Base-by-base conservation (phyloP, 2,329 filamentous ascomycete species). In the Alternaria sp. region DNA sequence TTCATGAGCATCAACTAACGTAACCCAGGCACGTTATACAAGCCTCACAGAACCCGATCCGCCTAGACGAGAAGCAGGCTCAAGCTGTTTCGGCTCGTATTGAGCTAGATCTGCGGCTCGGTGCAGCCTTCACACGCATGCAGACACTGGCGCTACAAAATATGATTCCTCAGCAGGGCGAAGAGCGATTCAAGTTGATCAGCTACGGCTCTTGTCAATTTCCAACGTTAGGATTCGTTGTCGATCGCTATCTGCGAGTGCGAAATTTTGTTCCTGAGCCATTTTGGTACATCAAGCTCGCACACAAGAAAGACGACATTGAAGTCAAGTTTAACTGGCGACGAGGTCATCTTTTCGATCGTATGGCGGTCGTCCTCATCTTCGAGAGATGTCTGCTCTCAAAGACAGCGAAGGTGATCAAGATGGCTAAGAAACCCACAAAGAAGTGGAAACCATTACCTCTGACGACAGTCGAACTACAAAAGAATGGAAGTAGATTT, bases 151-250 rank as follows among this genome's bases (percentile, higher is more conserved):
- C 87, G 65, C 84, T 99, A n/a, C 89, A 91, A 65, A 81, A 85
- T 0, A 84, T 97, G 26, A 90, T 93, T 8, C 89, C 74, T 3
- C 66, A 87, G 1, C 86, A 87, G 2, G 81, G 96, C 64, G 84
- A 87, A 44, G 84, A 89, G 50, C 83, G 89, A 2, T 83, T 88
- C 59, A 79, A 79, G 44, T 82, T 91, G 1, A 86, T 97, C 54
- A 97, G 93, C 78, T 97, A 97, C 75, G 93, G 92, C 88, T 97
- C 94, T 5, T 99, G 96, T 70, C 96, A 99, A 78, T 99, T 99
- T 74, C 96, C 96, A 2, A 98, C 96, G 0, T 85, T 99, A 6
- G 96, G 96, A 0, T 99, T 99, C 69, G 95, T 99, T 1, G 96
- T 99, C 7, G 96, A 99, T 79, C 89, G 95, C 51, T 99, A 98